Percentiles rank a stretch among this genome's conserved stretches.
phyloP scores from a whole-genome alignment of 768 basidiomycete species.

The Lentinula lateritia region DNA sequence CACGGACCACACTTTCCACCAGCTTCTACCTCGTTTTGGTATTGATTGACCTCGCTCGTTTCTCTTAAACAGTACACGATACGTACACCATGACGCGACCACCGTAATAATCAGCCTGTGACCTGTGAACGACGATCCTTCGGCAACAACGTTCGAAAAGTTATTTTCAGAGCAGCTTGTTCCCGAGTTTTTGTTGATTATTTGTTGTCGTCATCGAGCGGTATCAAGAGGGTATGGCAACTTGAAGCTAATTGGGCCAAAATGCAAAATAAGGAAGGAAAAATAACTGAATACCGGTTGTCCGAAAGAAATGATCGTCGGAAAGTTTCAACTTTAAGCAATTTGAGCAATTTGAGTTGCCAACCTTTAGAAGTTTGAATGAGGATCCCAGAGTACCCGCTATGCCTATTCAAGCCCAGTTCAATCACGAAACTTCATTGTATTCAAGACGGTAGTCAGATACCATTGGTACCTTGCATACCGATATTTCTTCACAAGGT shows the following conservation, averaged over 20 bases:
- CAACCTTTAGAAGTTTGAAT: not conserved
- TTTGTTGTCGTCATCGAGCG: no score
- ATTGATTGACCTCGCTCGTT: not conserved
- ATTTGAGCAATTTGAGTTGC: not conserved
- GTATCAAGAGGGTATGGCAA: no score
- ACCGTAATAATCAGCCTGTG: not conserved
- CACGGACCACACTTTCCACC: not conserved
- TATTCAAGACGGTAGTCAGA: not conserved
- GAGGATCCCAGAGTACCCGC: not conserved
- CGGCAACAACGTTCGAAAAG: not conserved
- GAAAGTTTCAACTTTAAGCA: not conserved
- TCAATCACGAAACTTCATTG: not conserved
- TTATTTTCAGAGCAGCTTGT: not conserved
- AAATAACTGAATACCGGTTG: not conserved
- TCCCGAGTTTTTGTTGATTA: no score
- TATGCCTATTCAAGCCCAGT: not conserved
- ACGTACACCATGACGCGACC: not conserved
- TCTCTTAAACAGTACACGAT: not conserved
- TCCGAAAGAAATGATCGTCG: not conserved
- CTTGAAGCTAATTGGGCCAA: no score
- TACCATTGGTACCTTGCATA: not conserved
- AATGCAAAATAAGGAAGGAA: no score
- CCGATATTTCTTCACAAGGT: not conserved
- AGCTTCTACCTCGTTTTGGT: not conserved
- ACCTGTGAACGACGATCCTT: not conserved